These are phyloP conservation scores for Neocallimastix lanati DNA, from an alignment of 192 early-diverging fungal species.

Conservation along the genomic window DNA sequence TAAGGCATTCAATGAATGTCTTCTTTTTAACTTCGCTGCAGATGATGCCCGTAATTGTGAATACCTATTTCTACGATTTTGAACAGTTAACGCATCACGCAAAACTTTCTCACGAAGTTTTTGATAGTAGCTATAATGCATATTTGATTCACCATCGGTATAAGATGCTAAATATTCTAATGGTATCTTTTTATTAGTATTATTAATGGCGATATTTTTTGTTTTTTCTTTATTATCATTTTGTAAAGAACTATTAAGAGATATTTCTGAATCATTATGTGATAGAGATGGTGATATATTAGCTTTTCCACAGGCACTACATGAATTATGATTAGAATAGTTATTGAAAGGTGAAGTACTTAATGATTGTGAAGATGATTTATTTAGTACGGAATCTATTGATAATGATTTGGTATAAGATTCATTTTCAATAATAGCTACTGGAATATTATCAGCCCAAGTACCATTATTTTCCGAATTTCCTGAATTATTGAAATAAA, in stretches of 20 bases:
- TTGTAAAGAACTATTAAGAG: not conserved
- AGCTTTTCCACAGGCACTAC: not conserved
- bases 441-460: not conserved
- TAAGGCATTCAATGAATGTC: not conserved
- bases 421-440: constrained; percentile 5
- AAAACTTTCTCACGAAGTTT: not conserved
- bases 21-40: not conserved
- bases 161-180: not conserved
- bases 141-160: not conserved
- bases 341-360: not conserved
- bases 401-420: not conserved
- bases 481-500: constrained; percentile 28
- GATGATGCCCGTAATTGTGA: not conserved
- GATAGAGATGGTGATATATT: not conserved
- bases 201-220: not conserved
- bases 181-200: not conserved
- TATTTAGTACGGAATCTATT: not conserved
- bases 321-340: not conserved
- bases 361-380: not conserved
- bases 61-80: not conserved
- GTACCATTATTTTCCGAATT: not conserved
- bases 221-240: not conserved
- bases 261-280: not conserved
- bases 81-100: not conserved
- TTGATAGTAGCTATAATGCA: not conserved